These are phyloP conservation scores for Blastomyces silverae DNA, from an alignment of 2,329 filamentous ascomycete genomes.

Conservation along the genomic window DNA sequence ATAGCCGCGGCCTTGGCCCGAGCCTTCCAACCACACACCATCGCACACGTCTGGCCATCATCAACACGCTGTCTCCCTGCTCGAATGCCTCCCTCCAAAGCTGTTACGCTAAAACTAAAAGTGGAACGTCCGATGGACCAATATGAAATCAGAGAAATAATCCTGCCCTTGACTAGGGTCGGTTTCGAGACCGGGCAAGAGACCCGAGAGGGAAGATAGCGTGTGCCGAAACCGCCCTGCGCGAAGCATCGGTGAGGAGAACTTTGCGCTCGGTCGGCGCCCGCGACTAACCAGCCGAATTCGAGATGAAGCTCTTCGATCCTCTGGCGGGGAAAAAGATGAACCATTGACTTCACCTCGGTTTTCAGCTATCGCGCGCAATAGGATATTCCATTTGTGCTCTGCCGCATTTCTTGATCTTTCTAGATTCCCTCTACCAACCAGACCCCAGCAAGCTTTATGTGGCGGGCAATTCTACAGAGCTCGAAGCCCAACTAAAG, in stretches of 20 bases:
- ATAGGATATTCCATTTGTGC: background rate
- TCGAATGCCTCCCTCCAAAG: background rate
- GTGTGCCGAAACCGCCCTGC: constrained; percentile 3
- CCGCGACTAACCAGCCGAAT: background rate
- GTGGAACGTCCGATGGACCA: background rate
- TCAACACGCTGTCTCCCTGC: background rate
- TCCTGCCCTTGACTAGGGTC: background rate
- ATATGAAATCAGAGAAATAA: background rate
- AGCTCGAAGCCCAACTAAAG: background rate
- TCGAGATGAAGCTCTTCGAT: background rate
- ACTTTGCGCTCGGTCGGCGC: background rate
- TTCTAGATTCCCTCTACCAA: too few relatives aligned
- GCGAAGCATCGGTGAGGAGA: background rate
- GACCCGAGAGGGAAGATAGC: background rate
- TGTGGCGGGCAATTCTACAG: background rate
- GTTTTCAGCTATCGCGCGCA: background rate
- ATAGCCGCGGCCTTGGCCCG: constrained; percentile 6
- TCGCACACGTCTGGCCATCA: background rate
- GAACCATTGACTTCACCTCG: background rate
- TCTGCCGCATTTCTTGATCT: background rate
- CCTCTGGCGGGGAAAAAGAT: background rate
- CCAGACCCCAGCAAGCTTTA: background rate
- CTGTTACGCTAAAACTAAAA: background rate
- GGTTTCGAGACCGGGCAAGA: constrained; percentile 2
- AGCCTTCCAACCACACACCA: background rate